These are phyloP conservation scores for Suhomyces ambrosiae DNA, from an alignment of 1,139 yeast genomes.

Conservation along the genomic window DNA sequence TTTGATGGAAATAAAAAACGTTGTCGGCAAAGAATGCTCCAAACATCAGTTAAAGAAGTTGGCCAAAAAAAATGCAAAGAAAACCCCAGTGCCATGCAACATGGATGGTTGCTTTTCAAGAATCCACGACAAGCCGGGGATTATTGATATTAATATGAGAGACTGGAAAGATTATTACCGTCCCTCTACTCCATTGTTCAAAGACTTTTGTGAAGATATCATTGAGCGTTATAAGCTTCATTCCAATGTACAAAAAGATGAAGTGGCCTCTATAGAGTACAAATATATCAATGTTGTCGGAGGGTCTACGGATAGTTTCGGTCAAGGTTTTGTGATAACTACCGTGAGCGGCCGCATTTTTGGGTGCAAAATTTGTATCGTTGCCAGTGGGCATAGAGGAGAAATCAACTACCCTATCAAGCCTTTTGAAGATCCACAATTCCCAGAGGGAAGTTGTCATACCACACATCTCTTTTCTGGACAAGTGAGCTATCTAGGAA, in stretches of 20 bases:
- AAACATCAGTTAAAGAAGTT: constrained; percentile 45
- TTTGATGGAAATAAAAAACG: constrained; percentile 46
- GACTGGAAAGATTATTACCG: constrained; percentile 51
- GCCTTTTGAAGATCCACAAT: constrained; percentile 27
- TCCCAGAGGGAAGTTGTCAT: constrained; percentile 42
- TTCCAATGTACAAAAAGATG: constrained; percentile 35
- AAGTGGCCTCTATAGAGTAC: constrained; percentile 37
- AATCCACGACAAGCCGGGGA: constrained; percentile 35
- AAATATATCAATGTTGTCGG: constrained; percentile 28
- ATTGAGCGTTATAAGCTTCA: constrained; percentile 36
- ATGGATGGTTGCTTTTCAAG: background rate
- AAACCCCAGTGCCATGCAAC: constrained; percentile 5
- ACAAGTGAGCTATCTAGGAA: constrained; percentile 27
- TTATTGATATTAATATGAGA: constrained; percentile 46
- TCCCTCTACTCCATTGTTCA: constrained; percentile 45
- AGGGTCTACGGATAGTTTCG: constrained; percentile 17
- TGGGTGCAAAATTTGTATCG: constrained; percentile 41
- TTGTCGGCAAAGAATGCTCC: constrained; percentile 49
- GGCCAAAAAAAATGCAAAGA: constrained; percentile 22
- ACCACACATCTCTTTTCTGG: constrained; percentile 43
- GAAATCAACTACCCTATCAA: constrained; percentile 36
- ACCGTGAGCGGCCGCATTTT: constrained; percentile 30
- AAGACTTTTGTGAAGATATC: constrained; percentile 42
- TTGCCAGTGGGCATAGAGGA: constrained; percentile 48
- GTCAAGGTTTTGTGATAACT: constrained; percentile 23